phyloP scores from a whole-genome alignment of 768 basidiomycete species.

The Leccinum boreale region DNA sequence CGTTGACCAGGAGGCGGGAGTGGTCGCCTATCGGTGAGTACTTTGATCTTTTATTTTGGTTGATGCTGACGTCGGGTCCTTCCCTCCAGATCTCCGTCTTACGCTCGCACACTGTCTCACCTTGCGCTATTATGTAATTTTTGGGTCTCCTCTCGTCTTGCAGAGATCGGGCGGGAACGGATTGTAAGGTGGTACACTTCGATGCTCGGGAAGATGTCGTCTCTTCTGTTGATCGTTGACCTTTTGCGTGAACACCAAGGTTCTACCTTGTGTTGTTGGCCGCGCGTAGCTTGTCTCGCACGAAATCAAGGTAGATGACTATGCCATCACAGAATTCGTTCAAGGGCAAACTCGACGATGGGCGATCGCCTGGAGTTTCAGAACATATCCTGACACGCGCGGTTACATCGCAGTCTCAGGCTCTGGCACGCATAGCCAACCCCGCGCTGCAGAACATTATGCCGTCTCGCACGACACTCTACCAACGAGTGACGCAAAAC shows the following conservation, averaged over 20 bases:
- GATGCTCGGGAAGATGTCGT: constrained; percentile 63
- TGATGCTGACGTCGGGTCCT: background rate
- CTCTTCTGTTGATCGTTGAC: constrained; percentile 49
- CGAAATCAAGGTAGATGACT: constrained; percentile 69
- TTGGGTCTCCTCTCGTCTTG: background rate
- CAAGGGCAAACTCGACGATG: constrained; percentile 69
- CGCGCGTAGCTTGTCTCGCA: background rate
- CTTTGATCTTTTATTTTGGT: background rate
- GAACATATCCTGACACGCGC: background rate
- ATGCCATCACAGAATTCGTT: constrained; percentile 76
- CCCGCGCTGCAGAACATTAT: constrained; percentile 48
- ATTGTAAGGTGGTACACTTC: constrained; percentile 79
- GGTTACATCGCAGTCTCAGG: constrained; percentile 28
- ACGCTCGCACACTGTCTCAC: background rate
- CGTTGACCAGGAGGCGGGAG: constrained; percentile 5
- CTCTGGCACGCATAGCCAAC: constrained; percentile 36
- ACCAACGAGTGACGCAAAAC: constrained; percentile 33
- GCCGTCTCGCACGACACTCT: constrained; percentile 56
- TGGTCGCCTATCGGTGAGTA: constrained; percentile 60
- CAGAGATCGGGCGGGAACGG: constrained; percentile 9
- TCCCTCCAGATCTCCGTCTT: background rate
- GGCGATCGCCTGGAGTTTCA: constrained; percentile 74
- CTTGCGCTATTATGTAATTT: background rate
- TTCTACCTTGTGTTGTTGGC: background rate
- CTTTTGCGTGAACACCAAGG: constrained; percentile 41